Conservation (phyloP, 768 basidiomycete genomes). For the Psilocybe sp. region DNA sequence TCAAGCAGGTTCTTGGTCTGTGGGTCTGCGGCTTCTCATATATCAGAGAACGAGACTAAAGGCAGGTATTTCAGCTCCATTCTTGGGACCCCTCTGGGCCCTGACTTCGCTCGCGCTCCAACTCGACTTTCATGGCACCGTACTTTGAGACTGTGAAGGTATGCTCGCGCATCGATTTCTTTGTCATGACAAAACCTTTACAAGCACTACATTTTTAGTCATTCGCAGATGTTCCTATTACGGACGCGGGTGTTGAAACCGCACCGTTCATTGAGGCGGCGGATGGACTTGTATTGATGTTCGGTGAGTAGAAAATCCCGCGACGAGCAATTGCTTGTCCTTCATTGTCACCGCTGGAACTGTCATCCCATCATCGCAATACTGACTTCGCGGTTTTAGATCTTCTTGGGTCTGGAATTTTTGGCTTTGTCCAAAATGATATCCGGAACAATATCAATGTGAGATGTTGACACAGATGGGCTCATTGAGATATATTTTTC, state of each 20-base stretch:
- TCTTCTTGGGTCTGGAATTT: slow-evolving; percentile 64
- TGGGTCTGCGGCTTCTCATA: too few species aligned
- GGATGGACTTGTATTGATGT: slow-evolving; percentile 77
- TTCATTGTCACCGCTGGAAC: slow-evolving; percentile 5
- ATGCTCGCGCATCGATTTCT: slow-evolving; percentile 5
- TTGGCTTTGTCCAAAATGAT: slow-evolving; percentile 73
- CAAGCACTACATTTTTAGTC: slow-evolving; percentile 49
- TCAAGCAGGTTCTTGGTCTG: too few species aligned
- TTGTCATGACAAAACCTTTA: too few species aligned
- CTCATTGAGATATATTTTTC: background rate
- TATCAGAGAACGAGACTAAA: too few species aligned
- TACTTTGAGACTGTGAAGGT: slow-evolving; percentile 73
- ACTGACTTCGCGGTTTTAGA: slow-evolving; percentile 31
- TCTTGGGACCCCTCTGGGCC: too few species aligned
- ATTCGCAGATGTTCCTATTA: slow-evolving; percentile 79
- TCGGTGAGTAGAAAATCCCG: slow-evolving; percentile 43
- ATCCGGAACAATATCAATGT: slow-evolving; percentile 66
- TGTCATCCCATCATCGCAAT: slow-evolving; percentile 5
- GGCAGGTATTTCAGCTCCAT: too few species aligned
- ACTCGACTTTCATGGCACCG: slow-evolving; percentile 38
- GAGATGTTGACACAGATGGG: slow-evolving; percentile 20
- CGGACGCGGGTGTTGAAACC: slow-evolving; percentile 78
- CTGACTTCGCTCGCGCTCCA: too few species aligned
- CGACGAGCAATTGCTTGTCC: background rate
- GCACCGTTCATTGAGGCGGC: slow-evolving; percentile 80